A percentile compares a stretch with the other conserved stretches of the same genome.
Conservation (phyloP, 441 rosid species). For the Breynia disticha region DNA sequence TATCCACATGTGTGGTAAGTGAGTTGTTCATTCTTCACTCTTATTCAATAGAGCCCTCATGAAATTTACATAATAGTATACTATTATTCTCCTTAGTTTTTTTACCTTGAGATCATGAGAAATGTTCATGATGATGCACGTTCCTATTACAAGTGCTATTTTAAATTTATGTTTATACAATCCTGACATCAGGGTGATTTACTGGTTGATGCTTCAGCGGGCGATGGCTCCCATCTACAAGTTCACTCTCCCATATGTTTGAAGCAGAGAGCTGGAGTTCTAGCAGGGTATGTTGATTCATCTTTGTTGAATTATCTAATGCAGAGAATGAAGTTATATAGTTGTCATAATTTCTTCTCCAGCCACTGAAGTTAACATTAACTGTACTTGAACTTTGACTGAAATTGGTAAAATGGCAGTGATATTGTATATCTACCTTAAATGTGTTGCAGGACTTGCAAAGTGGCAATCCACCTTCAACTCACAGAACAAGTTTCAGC, state of each 20-base stretch:
- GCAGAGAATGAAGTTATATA: not conserved
- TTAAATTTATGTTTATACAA: constrained; percentile 41
- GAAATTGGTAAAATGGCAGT: no score
- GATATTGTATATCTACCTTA: no score
- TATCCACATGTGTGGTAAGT: no score
- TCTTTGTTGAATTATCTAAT: no score
- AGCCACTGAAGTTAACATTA: not conserved
- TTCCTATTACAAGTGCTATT: constrained; percentile 20
- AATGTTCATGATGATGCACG: constrained; percentile 10
- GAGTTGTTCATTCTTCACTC: no score
- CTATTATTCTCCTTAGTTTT: not conserved
- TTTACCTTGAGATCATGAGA: constrained; percentile 2
- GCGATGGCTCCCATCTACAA: constrained; percentile 65
- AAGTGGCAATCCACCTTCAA: constrained; percentile 46
- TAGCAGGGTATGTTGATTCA: constrained; percentile 47
- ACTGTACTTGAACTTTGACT: not conserved
- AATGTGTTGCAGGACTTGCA: constrained; percentile 48
- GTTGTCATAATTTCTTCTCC: constrained; percentile 1
- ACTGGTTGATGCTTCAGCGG: constrained; percentile 93
- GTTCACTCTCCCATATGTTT: constrained; percentile 49
- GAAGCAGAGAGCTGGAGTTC: constrained; percentile 80
- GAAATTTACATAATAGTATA: no score
- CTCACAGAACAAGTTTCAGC: constrained; percentile 73
- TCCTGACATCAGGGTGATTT: constrained; percentile 84
- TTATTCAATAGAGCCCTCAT: no score